phyloP scores from a whole-genome alignment of 768 basidiomycete genomes.

The Amanita inopinata region DNA sequence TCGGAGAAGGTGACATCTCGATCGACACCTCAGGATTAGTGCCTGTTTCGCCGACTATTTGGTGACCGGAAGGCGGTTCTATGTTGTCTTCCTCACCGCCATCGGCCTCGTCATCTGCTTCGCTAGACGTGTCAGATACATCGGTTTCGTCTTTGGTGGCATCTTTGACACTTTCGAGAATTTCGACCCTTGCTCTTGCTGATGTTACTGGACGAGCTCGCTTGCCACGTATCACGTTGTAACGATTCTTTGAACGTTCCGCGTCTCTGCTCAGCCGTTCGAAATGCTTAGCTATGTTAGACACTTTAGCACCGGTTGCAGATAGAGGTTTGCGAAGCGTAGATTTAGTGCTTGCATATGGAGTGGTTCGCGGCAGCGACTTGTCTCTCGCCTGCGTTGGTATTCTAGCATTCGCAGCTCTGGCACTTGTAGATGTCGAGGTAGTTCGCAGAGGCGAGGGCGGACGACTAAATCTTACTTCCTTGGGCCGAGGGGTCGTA shows the following conservation, averaged over 20 bases:
- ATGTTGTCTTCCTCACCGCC: constrained; percentile 33
- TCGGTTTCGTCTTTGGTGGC: constrained; percentile 82
- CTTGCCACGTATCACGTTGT: constrained; percentile 79
- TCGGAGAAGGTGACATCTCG: no score
- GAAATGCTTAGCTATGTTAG: constrained; percentile 84
- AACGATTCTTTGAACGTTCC: constrained; percentile 67
- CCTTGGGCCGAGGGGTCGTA: constrained; percentile 24
- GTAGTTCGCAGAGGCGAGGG: constrained; percentile 33
- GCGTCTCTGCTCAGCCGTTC: constrained; percentile 72
- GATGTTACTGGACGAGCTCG: constrained; percentile 86
- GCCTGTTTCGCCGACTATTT: constrained; percentile 18
- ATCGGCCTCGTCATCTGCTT: constrained; percentile 48
- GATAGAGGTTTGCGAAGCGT: constrained; percentile 44
- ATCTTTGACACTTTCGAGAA: constrained; percentile 84
- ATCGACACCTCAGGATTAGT: no score
- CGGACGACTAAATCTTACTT: constrained; percentile 33
- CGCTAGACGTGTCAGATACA: constrained; percentile 52
- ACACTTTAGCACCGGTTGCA: constrained; percentile 59
- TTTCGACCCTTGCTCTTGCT: constrained; percentile 79
- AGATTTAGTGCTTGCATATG: constrained; percentile 34
- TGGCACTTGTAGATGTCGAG: constrained; percentile 20
- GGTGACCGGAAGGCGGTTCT: constrained; percentile 18
- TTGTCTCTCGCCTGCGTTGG: constrained; percentile 33
- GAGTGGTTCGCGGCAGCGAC: constrained; percentile 30
- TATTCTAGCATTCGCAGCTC: constrained; percentile 28